Base-by-base conservation (phyloP, 768 basidiomycete species). In the Coprinellus micaceus region DNA sequence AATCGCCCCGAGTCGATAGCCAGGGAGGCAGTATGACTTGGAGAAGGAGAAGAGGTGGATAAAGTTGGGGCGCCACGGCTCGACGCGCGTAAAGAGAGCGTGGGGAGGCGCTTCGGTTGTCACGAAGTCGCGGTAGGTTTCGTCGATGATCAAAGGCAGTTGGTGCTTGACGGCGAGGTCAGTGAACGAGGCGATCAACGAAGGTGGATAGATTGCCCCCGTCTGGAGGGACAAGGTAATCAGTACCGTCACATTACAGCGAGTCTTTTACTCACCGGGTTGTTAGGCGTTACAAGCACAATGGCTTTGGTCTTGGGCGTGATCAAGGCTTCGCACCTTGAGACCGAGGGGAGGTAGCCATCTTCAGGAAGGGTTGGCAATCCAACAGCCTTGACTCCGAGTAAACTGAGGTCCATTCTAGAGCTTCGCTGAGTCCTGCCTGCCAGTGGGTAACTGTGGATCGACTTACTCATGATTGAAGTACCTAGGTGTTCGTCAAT, bases 101-200 rank as follows among this genome's bases (percentile, higher is more conserved):
- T 89, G 88, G 0, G 88, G 83, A 1, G 88, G 80, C 19, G 61
- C 62, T 4, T 69, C 63, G 4, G 70, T 63, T n/a, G 71, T 59
- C n/a, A 80, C 67, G 63, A 94, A 92, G 66, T 94, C 91, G 12
- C 91, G 80, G 69, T 95, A 95, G 1, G 92, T 94, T 70, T 93
- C 91, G 69, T 95, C 92, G n/a, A 95, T 48, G 36, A 94, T 77
- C 22, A 94, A 77, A 0, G 89, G 85, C 17, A 92, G 63, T 1
- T 76, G 73, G 25, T 76, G 67, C 50, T 77, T 71, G 21, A 64
- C 70, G 0, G 90, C 88, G 2, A 94, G 78, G 0, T 71, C 60
- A 2, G 80, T 79, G 60, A 92, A 94, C 4, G 79, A 70, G 0
- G 73, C 67, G 24, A 94, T 68, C 4, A 89, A 75, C 0, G 68